Base-by-base conservation (phyloP, 2,329 filamentous ascomycete genomes). In the Ampelomyces quisqualis region DNA sequence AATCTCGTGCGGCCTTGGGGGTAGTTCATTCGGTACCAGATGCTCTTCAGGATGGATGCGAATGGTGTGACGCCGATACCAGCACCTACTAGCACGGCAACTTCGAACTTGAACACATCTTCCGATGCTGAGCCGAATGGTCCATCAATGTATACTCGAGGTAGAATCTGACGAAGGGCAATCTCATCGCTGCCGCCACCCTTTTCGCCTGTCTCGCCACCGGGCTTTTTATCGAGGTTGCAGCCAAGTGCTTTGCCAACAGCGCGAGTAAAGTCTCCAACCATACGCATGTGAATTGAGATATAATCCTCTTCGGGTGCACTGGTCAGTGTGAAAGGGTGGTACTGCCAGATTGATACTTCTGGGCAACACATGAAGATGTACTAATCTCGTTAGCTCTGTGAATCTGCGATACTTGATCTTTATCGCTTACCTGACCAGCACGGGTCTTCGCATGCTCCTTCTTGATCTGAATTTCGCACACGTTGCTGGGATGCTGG, bases 21-120 rank as follows among this genome's bases (percentile, higher is more conserved):
- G 70, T 88, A 90, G 76, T 90, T 91, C 84, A 91, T 90, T 34
- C 88, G 82, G 74, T 93, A 94, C 88, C 88, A 94, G 70, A 94
- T 91, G 38, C 85, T 90, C 76, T 94, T 94, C 62, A 78, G 63
- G 34, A 78, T 76, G 20, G 71, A 74, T 10, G 75, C 75, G 54
- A 77, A 77, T 5, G 73, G 73, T 8, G 74, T 77, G 3, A 77
- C 73, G 52, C 74, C 74, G 41, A 76, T 76, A 60, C 75, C 75
- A 1, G 73, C 73, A 49, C 74, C 75, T 18, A 75, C 72, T 4
- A 77, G 64, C 5, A 77, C 63, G 2, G 74, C 73, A 27, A 77
- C 68, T 53, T 78, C 75, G 47, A 76, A 77, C 47, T 77, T 93
- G 77, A 93, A 93, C 31, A 94, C 88, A 57, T 93, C 88, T 63